phyloP scores from a whole-genome alignment of 116 monocot species.

The Cymodocea nodosa region DNA sequence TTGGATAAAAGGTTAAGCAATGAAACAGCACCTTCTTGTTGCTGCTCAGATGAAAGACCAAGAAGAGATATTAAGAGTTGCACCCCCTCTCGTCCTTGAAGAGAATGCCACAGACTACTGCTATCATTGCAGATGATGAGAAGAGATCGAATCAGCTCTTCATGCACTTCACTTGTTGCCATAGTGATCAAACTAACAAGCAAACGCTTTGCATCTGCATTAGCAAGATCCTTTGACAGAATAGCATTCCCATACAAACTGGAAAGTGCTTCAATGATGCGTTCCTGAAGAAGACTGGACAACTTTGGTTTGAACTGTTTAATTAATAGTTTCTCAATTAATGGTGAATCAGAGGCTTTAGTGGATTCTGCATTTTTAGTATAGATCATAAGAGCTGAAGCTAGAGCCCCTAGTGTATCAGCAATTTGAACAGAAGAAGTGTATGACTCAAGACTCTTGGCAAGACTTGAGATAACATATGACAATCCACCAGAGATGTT shows the following conservation, averaged over 20 bases:
- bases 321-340: conserved; percentile 69
- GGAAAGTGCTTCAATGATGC: conserved; percentile 85
- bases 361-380: conserved; percentile 74
- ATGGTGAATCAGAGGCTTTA: conserved; percentile 59
- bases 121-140: conserved; percentile 71
- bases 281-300: conserved; percentile 72
- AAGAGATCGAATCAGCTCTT: conserved; percentile 83
- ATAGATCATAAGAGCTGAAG: conserved; percentile 97
- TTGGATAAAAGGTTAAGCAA: conserved; percentile 76
- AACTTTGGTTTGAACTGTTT: conserved; percentile 67
- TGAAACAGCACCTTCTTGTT: conserved; percentile 92
- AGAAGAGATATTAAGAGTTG: conserved; percentile 93
- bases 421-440: conserved; percentile 73
- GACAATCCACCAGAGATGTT: conserved; percentile 98
- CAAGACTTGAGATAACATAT: conserved; percentile 96
- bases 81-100: conserved; percentile 91
- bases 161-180: conserved; percentile 74
- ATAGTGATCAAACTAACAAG: conserved; percentile 92
- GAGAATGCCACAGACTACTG: conserved; percentile 66
- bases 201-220: conserved; percentile 82
- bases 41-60: conserved; percentile 97
- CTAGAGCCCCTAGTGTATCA: conserved; percentile 93
- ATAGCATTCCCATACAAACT: conserved; percentile 85
- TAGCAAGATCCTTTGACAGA: conserved; percentile 46
- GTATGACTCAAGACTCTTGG: conserved; percentile 87